Base-by-base conservation (phyloP, 1,139 yeast species). In the Torulaspora pretoriensis region DNA sequence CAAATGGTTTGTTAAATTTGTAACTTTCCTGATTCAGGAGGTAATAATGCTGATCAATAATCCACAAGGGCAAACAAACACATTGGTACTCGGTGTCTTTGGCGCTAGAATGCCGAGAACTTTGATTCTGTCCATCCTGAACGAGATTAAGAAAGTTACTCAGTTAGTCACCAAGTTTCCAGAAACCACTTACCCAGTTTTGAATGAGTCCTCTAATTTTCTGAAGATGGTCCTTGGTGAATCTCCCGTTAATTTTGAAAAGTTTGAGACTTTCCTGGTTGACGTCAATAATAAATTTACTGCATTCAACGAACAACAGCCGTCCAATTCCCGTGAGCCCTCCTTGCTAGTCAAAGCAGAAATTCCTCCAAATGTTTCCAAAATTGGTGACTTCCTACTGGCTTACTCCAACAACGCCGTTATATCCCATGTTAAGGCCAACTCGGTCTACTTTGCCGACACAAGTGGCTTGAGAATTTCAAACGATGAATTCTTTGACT, bases 91-190 rank as follows among this genome's bases (percentile, higher is more conserved):
- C 2, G 65, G 66, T 22, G 56, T 63, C 4, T 56, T 63, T 43
- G 63, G 66, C 8, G 60, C 66, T 4, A 60, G 62, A 41, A 62
- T 63, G 54, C 57, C 65, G 3, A 49, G 68, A 35, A 57, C 61
- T 8, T 39, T 63, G 23, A 52, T 63, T 19, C 41, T 60, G 7
- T 57, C 66, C n/a, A 59, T 62, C 5, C 46, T 63, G 12, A 50
- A 49, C n/a, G 67, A 63, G 40, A 55, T 63, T 2, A 63, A 60
- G 40, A 61, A 63, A 39, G 59, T 63, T 4, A 50, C 57, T 4
- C 62, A 60, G 13, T 45, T 63, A 14, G 53, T 63, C 3, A 53
- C 63, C 0, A 62, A 61, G 43, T 63, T 60, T 32, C 67, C 68
- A 9, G 68, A 63, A 41, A 58, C 58, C 3, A 54, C 57, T 3